Evolutionary conservation across 78 protist genomes (phyloP).

Genomic region (Monosiga brevicollis): DNA sequence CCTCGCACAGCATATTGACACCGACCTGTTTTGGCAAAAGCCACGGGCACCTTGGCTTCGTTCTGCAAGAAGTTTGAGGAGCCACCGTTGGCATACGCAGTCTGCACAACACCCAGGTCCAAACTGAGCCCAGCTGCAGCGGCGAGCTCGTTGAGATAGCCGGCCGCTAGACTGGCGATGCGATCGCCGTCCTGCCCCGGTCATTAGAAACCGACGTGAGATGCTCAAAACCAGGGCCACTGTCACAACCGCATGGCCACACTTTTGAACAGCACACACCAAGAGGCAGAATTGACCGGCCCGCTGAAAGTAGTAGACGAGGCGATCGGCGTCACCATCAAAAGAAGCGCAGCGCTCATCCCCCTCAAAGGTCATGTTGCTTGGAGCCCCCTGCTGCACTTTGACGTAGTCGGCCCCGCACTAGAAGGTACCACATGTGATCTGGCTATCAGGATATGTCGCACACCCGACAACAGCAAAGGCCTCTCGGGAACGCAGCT

Average conservation of each 20-base stretch:
- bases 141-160: background rate
- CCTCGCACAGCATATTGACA: background rate
- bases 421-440: background rate
- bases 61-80: slow-evolving; percentile 13
- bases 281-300: background rate
- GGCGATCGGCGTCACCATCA: slow-evolving; percentile 77
- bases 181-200: slow-evolving; percentile 63
- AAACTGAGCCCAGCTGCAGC: background rate
- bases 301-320: slow-evolving; percentile 37
- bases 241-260: background rate
- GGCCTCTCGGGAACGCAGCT: too few relatives aligned
- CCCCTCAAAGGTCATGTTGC: background rate
- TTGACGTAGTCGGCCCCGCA: slow-evolving; percentile 49
- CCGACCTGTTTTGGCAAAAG: background rate
- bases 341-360: slow-evolving; percentile 25
- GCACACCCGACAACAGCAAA: too few relatives aligned
- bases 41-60: background rate
- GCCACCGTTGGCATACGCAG: slow-evolving; percentile 60
- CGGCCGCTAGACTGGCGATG: slow-evolving; percentile 39
- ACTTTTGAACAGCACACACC: background rate
- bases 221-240: background rate
- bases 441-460: background rate
- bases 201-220: background rate
- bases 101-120: slow-evolving; percentile 42
- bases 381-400: background rate